These are phyloP conservation scores for Linnemannia exigua DNA, from an alignment of 192 early-diverging fungal genomes.

Conservation along the genomic window DNA sequence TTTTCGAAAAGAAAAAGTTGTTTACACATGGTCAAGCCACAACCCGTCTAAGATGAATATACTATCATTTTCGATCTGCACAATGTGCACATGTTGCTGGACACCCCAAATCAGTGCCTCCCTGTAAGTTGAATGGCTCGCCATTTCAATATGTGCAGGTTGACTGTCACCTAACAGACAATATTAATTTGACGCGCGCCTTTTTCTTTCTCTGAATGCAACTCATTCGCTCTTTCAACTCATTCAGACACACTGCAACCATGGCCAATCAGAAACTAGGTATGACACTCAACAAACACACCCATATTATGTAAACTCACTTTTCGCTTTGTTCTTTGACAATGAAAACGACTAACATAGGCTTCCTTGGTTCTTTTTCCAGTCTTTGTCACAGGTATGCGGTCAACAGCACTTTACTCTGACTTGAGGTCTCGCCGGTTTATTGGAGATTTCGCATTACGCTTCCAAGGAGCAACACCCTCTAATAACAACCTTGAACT, in stretches of 20 bases:
- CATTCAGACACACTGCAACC: background rate
- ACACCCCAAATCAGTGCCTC: too few species aligned
- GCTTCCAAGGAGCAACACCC: background rate
- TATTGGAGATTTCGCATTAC: background rate
- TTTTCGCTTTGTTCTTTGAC: background rate
- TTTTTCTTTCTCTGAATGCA: background rate
- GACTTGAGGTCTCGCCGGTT: background rate
- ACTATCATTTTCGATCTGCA: background rate
- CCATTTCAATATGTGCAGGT: too few species aligned
- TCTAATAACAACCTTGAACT: too few species aligned
- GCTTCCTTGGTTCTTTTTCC: constrained; percentile 6
- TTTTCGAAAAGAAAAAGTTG: background rate
- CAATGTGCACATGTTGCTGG: too few species aligned
- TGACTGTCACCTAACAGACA: too few species aligned
- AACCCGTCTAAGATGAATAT: background rate
- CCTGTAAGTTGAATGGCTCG: too few species aligned
- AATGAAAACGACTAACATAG: background rate
- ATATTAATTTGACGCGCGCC: background rate
- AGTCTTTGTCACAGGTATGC: constrained; percentile 36
- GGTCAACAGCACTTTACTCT: background rate
- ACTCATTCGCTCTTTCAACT: background rate
- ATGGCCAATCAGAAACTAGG: constrained; percentile 8
- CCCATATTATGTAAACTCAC: too few species aligned
- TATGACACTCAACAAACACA: background rate
- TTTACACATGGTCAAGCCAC: background rate